Base-by-base conservation (phyloP, 805 yeast genomes). In the Candida adriatica region DNA sequence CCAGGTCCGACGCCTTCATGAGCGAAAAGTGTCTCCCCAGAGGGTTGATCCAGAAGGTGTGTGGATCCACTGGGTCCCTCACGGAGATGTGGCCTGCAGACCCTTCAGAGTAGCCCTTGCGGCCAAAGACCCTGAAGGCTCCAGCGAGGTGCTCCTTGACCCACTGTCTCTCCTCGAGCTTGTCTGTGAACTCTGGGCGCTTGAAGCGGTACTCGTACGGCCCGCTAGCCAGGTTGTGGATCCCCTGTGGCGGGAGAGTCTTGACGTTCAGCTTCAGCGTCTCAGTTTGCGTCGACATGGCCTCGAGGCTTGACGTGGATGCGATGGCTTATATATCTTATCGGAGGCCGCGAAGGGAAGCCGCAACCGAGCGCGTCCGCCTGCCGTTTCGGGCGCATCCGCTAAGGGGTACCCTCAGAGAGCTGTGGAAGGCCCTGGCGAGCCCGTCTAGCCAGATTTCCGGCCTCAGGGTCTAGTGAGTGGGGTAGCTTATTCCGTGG, bases 31-130 rank as follows among this genome's bases (percentile, higher is more conserved):
- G 95, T 43, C 66, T 69, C n/a, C 81, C 90, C 41, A 85, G 61
- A 5, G 95, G 95, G 58, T 85, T 85, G 53, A 85, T 82, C 95
- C 95, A 85, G 55, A 85, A 85, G 4, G 90, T 81, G 27, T 64
- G 54, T n/a, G 80, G 80, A 41, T 79, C 75, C 26, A 81, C 75
- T 4, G 95, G 95, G 49, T 85, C 95, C 45, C 92, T 69, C 9
- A 85, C 69, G 7, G 92, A 79, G 36, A 85, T 84, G 53, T 85
- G 95, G 15, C 95, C 95, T 0, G 94, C 86, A 14, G 75, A 56
- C 11, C 94, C 95, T 53, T 82, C 86, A 13, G 76, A 64, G 56
- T 61, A 84, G 13, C 84, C 85, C 43, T 71, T 73, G 49, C 94
- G 68, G n/a, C 84, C 87, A 54, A 85, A 82, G 2, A 80, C 70